Evolutionary conservation across 2,329 filamentous ascomycete genomes (phyloP), one percentile per base, ranked within the genome.

Genomic region (Atkinsonella texensis): DNA sequence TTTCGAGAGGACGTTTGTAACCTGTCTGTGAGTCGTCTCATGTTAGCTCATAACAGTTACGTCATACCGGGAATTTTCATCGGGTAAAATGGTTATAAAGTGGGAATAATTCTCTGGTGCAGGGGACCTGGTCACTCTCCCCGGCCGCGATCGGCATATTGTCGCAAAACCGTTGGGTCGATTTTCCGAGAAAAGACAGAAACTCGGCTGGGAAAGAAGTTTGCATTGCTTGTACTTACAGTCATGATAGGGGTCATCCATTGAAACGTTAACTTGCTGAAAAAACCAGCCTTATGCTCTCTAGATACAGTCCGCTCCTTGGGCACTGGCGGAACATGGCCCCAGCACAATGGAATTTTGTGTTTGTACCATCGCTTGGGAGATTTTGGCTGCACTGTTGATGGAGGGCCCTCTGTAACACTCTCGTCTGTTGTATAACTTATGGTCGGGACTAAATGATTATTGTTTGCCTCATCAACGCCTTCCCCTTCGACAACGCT

Each of bases 241-340:
- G 70, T 75, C 90, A 97, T 97, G 51, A 97, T 64, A 1, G 88
- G 84, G 0, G 82, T 81, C 76, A 96, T 91, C 91, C 91, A 97
- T 65, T 89, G 81, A 63, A 95, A 97, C 4, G 84, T 85, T 20
- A 95, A 65, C 52, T 75, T 65, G 68, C 87, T 95, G 56, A 93
- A 77, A 61, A 89, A 84, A 2, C 77, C 71, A 5, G 90, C 90
- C 4, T 71, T 74, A 63, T 88, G 75, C 68, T 96, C 90, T 55
- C 77, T 79, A 6, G 81, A 89, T 0, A 74, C 65, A 7, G 58
- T 60, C 52, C 73, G 72, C 58, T 74, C 72, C 46, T 75, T 67
- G 39, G 82, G 81, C 1, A 84, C 69, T 0, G 76, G 70, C 1
- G 80, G 78, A 2, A 74, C 67, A 35, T 64, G 55, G 4, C 80